Percentiles rank a stretch among this genome's conserved stretches.
Evolutionary conservation across 192 early-diverging fungal species (phyloP).

Genomic region (Coemansia sp.): DNA sequence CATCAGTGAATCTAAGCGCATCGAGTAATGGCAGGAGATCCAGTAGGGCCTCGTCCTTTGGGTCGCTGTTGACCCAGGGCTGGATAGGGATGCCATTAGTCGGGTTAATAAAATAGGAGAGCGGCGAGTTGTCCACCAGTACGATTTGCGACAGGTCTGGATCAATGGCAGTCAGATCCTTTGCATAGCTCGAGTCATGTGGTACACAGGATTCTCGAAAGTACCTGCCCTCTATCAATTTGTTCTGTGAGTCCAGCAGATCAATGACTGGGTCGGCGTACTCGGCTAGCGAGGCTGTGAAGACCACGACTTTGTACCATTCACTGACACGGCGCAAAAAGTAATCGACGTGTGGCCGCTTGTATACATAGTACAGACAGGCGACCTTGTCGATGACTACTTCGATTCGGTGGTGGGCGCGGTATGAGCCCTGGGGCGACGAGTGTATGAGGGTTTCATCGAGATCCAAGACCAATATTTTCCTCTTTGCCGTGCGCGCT

Average conservation of each 20-base stretch:
- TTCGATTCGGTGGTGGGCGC: conserved; percentile 66
- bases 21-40: conserved; percentile 67
- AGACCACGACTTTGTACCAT: conserved; percentile 72
- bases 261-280: conserved; percentile 71
- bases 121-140: conserved; percentile 75
- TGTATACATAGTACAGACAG: conserved; percentile 65
- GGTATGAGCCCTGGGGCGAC: conserved; percentile 59
- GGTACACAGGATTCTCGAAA: conserved; percentile 71
- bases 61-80: conserved; percentile 72
- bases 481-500: conserved; percentile 35
- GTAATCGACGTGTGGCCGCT: conserved; percentile 65
- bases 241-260: conserved; percentile 63
- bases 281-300: conserved; percentile 72
- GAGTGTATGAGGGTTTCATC: conserved; percentile 77
- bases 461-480: conserved; percentile 67
- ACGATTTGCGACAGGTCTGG: conserved; percentile 68
- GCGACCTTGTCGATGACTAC: conserved; percentile 67
- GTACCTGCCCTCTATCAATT: conserved; percentile 63
- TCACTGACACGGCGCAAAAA: conserved; percentile 66
- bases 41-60: conserved; percentile 65
- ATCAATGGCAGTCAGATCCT: conserved; percentile 68
- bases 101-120: conserved; percentile 74
- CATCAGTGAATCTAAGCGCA: conserved; percentile 61
- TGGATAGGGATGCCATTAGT: conserved; percentile 74
- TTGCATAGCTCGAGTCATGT: conserved; percentile 68